Conservation (phyloP, 371 early-diverging fungal genomes). For the Batkoa obscura region DNA sequence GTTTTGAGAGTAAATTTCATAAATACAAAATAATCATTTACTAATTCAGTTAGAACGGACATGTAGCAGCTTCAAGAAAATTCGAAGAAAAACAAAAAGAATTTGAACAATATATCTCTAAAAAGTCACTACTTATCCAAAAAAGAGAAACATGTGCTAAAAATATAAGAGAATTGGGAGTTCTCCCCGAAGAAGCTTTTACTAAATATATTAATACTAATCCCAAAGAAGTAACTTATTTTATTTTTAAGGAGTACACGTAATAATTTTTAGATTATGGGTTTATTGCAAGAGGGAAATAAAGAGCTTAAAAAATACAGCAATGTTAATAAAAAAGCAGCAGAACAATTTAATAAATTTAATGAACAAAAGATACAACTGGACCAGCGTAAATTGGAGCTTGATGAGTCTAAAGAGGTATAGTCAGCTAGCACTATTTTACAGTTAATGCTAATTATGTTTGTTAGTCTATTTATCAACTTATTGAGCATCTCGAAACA, state of each 20-base stretch:
- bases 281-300: constrained; percentile 58
- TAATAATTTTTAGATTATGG: constrained; percentile 13
- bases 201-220: constrained; percentile 32
- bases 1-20: background rate
- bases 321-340: constrained; percentile 95
- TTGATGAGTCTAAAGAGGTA: constrained; percentile 65
- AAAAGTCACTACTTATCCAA: constrained; percentile 48
- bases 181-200: constrained; percentile 88
- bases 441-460: background rate
- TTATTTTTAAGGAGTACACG: background rate
- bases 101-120: constrained; percentile 54
- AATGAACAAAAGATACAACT: constrained; percentile 75
- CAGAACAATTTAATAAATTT: constrained; percentile 88
- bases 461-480: constrained; percentile 48
- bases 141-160: constrained; percentile 72
- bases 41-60: constrained; percentile 11
- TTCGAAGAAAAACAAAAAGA: constrained; percentile 33
- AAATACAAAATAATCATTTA: background rate
- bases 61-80: constrained; percentile 9
- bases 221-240: constrained; percentile 22
- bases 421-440: background rate
- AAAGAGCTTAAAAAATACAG: constrained; percentile 68
- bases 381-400: constrained; percentile 57
- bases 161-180: constrained; percentile 86
- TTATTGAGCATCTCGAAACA: constrained; percentile 78